A percentile compares a stretch with the other conserved stretches of the same genome.
phyloP scores from a whole-genome alignment of 83 land plant genomes.

The Thuja plicata region DNA sequence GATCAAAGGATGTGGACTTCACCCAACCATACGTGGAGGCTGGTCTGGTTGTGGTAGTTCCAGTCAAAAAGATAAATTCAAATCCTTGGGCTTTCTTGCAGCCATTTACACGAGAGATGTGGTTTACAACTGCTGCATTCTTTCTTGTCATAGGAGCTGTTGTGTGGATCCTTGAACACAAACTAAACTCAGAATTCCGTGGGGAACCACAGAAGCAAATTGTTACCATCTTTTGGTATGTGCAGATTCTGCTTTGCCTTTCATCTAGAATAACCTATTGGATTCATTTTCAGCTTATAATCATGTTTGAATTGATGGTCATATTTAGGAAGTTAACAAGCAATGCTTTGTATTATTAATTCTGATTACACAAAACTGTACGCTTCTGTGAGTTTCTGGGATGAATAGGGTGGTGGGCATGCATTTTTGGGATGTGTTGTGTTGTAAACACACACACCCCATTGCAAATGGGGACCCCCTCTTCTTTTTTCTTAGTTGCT shows the following conservation, averaged over 20 bases:
- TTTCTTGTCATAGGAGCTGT: conserved; percentile 70
- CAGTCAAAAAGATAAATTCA: conserved; percentile 27
- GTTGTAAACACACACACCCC: too few species aligned
- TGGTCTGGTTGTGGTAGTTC: conserved; percentile 79
- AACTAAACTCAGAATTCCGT: conserved; percentile 72
- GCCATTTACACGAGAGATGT: conserved; percentile 78
- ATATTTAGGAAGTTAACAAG: neutral
- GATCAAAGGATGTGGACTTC: conserved; percentile 80
- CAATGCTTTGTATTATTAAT: neutral
- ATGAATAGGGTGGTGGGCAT: neutral
- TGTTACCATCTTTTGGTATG: neutral
- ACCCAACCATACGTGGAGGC: conserved; percentile 81
- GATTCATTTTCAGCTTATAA: neutral
- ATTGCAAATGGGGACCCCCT: too few species aligned
- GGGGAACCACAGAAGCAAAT: conserved; percentile 27
- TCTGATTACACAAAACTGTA: too few species aligned
- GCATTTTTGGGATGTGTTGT: neutral
- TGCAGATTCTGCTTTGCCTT: neutral
- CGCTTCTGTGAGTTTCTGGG: neutral
- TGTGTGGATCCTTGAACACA: conserved; percentile 83
- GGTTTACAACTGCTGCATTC: conserved; percentile 64
- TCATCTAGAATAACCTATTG: neutral
- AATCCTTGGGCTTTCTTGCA: conserved; percentile 79
- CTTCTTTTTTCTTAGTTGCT: too few species aligned
- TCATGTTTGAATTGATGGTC: neutral